Percentiles rank a stretch among this genome's conserved stretches.
phyloP scores from a whole-genome alignment of 2,329 filamentous ascomycete species.

The Niveomyces coronatus region DNA sequence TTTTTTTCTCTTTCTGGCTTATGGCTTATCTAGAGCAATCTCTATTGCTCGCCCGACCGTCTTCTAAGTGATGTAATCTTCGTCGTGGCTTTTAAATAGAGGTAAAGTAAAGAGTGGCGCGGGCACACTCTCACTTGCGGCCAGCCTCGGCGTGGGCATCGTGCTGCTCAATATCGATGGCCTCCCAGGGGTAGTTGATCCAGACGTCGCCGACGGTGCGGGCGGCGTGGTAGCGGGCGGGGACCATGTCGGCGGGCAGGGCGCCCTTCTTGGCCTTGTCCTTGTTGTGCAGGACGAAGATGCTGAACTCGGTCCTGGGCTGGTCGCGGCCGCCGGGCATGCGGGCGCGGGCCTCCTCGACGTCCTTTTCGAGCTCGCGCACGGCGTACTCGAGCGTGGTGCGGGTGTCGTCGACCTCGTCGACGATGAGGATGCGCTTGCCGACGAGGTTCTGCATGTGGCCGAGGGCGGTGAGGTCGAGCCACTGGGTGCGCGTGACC shows the following conservation, averaged over 20 bases:
- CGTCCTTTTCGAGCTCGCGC: conserved; percentile 88
- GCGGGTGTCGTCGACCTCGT: conserved; percentile 91
- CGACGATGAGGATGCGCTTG: conserved; percentile 85
- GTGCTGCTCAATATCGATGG: conserved; percentile 85
- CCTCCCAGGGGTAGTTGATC: conserved; percentile 99
- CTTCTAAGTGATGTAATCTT: no score
- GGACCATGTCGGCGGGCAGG: conserved; percentile 69
- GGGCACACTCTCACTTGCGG: no score
- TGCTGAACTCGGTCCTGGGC: conserved; percentile 73
- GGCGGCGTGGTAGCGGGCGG: conserved; percentile 71
- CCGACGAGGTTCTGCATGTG: conserved; percentile 84
- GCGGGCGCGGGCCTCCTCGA: conserved; percentile 66
- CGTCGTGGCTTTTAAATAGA: no score
- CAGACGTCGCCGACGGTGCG: conserved; percentile 86
- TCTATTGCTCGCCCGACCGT: no score
- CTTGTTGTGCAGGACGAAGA: conserved; percentile 99
- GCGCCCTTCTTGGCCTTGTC: conserved; percentile 89
- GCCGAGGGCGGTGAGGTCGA: conserved; percentile 72
- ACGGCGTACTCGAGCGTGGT: conserved; percentile 93
- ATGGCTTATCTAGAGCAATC: no score
- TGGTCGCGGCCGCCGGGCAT: conserved; percentile 55
- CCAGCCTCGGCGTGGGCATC: conserved; percentile 34
- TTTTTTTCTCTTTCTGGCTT: background rate
- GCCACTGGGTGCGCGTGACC: conserved; percentile 96
- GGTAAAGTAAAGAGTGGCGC: no score